These are phyloP conservation scores for Candida sp. DNA, from an alignment of 1,139 yeast species.

Conservation along the genomic window DNA sequence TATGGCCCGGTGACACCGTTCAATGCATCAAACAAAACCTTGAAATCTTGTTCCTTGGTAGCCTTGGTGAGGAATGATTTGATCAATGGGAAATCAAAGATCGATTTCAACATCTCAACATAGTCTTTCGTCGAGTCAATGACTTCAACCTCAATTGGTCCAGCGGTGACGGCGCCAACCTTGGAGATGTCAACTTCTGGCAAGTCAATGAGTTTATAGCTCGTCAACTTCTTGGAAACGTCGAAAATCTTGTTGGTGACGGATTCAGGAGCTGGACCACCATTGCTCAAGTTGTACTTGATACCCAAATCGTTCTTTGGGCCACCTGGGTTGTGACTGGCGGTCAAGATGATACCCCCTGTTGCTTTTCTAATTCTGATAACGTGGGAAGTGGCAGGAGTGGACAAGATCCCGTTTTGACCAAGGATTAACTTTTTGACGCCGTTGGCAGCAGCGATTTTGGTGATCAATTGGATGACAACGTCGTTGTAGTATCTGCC, in stretches of 20 bases:
- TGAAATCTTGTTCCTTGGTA: slow-evolving; percentile 54
- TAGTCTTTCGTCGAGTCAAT: slow-evolving; percentile 85
- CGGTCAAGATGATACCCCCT: slow-evolving; percentile 96
- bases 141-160: slow-evolving; percentile 70
- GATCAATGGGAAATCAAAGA: slow-evolving; percentile 89
- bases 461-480: slow-evolving; percentile 80
- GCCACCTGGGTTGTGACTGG: slow-evolving; percentile 99
- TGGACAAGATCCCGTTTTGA: slow-evolving; percentile 84
- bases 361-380: slow-evolving; percentile 82
- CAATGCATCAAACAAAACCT: slow-evolving; percentile 84
- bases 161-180: slow-evolving; percentile 59
- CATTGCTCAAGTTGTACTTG: slow-evolving; percentile 93
- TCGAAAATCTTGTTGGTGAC: slow-evolving; percentile 90
- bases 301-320: slow-evolving; percentile 93
- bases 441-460: slow-evolving; percentile 91
- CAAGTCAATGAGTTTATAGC: slow-evolving; percentile 62
- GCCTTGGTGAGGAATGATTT: slow-evolving; percentile 62
- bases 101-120: slow-evolving; percentile 76
- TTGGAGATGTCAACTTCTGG: slow-evolving; percentile 63
- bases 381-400: slow-evolving; percentile 96
- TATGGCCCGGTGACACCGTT: slow-evolving; percentile 99
- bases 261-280: slow-evolving; percentile 99
- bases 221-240: slow-evolving; percentile 58
- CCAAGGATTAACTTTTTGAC: slow-evolving; percentile 87
- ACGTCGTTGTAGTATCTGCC: slow-evolving; percentile 91